Base-by-base conservation (phyloP, 306 rosid genomes). In the Quillaja saponaria region DNA sequence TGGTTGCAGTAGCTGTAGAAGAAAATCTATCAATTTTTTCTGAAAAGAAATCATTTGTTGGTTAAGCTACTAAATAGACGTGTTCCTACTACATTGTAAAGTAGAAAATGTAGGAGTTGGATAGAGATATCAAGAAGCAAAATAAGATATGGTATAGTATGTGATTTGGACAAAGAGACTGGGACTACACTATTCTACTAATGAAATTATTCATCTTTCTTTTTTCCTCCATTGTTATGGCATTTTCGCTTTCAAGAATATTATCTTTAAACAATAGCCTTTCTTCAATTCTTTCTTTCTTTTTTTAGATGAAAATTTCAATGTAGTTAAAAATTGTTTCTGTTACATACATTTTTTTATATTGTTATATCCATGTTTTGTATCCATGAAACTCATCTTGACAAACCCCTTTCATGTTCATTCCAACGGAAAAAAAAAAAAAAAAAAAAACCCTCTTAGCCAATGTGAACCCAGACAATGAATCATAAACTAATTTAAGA, bases 31-130 rank as follows among this genome's bases (percentile, higher is more conserved):
- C 67, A 74, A 34, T 71, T 9, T 41, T 67, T 18, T 64, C 70
- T 42, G 77, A 82, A 46, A 83, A 76, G 71, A 75, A 54, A 35
- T 67, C 82, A 71, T 63, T 80, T 68, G 61, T 76, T 44, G 62
- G 73, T 78, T 77, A 71, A 63, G 28, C 55, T 59, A 7, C 7
- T 33, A 47, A 56, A 46, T 8, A n/a, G 49, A 49, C 58, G 15
- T n/a, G n/a, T 48, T 66, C 3, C 16, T 47, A 64, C 58, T 40
- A 34, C 16, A 19, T 47, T 15, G n/a, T 34, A 35, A 61, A 64
- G 54, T 48, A 48, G 55, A 61, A 56, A 25, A 25, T 25, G 4
- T 25, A 4, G 4, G 31, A 25, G 4, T 25, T 25, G 31, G 31
- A 25, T 4, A 25, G n/a, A n/a, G 31, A 25, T 4, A 25, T 4